Conservation (phyloP, 176 grass and related monocot species). For the Oryza longistaminata region DNA sequence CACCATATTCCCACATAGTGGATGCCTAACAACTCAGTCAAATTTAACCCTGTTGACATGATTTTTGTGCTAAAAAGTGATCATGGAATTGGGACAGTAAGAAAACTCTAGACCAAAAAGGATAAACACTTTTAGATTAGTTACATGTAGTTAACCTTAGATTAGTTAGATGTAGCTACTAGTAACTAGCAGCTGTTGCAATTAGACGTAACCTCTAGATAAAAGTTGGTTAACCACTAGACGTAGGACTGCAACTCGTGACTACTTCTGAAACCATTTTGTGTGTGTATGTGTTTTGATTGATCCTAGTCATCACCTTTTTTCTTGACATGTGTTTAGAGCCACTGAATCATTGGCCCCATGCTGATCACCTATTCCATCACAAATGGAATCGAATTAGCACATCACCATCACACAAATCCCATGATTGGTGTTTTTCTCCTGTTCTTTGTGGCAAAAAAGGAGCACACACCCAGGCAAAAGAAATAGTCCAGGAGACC, state of each 20-base stretch:
- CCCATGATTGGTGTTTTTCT: neutral
- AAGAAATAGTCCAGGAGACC: neutral
- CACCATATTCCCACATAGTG: too few species aligned
- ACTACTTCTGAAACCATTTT: neutral
- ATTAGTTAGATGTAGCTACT: too few species aligned
- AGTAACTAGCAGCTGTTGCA: too few species aligned
- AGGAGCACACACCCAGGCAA: neutral
- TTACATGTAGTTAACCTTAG: too few species aligned
- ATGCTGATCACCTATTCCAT: neutral
- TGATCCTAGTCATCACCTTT: neutral
- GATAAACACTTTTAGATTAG: too few species aligned
- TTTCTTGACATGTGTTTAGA: neutral
- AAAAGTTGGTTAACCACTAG: neutral
- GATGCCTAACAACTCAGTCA: neutral
- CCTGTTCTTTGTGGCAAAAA: neutral
- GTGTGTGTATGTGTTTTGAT: neutral
- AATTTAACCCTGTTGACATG: neutral
- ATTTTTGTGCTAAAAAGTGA: neutral
- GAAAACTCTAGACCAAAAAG: too few species aligned
- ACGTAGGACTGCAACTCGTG: neutral
- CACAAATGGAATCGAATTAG: neutral
- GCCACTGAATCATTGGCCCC: neutral
- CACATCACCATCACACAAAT: neutral
- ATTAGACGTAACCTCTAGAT: neutral
- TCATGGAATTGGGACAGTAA: too few species aligned